phyloP scores from a whole-genome alignment of 768 basidiomycete genomes.

The Leccinum barrowsii region DNA sequence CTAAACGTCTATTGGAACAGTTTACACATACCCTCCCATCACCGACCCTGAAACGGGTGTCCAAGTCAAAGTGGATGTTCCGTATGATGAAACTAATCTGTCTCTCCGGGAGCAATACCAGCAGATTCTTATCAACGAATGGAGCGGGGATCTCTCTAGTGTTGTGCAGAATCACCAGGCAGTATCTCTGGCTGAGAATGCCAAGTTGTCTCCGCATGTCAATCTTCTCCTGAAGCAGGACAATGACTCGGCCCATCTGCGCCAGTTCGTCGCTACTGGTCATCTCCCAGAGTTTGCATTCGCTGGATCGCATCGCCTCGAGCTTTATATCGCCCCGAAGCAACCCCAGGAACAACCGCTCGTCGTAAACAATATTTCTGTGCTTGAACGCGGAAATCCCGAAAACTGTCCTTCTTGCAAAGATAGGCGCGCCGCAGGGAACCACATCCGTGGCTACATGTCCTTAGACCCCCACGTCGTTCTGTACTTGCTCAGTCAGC shows the following conservation, averaged over 20 bases:
- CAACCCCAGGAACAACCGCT: neutral
- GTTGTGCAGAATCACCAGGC: neutral
- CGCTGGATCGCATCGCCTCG: conserved; percentile 20
- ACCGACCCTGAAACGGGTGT: conserved; percentile 2
- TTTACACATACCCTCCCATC: conserved; percentile 21
- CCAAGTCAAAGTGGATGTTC: conserved; percentile 14
- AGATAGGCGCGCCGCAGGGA: conserved; percentile 12
- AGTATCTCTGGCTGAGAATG: neutral
- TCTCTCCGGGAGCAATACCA: conserved; percentile 7
- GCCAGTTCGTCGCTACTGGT: conserved; percentile 5
- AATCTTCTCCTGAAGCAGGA: conserved; percentile 7
- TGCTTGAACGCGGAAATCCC: conserved; percentile 9
- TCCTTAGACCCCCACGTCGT: conserved; percentile 13
- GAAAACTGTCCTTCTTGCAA: conserved; percentile 11
- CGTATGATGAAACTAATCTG: conserved; percentile 3
- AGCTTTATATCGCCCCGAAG: conserved; percentile 12
- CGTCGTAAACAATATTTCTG: conserved; percentile 15
- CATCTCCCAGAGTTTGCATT: conserved; percentile 17
- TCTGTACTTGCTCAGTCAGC: conserved; percentile 9
- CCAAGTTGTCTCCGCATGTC: neutral
- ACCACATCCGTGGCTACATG: conserved; percentile 14
- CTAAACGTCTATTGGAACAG: neutral
- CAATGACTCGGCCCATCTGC: neutral
- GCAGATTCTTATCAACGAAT: conserved; percentile 3
- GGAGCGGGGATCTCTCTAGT: neutral